These are phyloP conservation scores for Monosporozyma siamensis DNA, from an alignment of 805 yeast genomes.

Conservation along the genomic window DNA sequence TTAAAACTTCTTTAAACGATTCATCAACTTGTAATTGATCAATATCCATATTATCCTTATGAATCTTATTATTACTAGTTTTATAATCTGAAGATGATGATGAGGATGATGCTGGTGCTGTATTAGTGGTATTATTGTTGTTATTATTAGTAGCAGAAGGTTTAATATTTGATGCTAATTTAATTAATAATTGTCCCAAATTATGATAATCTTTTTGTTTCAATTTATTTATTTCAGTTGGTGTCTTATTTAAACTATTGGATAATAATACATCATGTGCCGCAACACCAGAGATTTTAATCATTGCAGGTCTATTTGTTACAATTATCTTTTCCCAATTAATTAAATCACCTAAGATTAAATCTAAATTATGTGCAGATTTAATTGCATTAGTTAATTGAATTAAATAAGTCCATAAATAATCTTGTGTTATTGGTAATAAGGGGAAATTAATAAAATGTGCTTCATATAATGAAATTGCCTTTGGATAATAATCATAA, in stretches of 20 bases:
- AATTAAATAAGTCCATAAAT: slow-evolving; percentile 65
- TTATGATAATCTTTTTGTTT: slow-evolving; percentile 48
- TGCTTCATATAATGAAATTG: slow-evolving; percentile 59
- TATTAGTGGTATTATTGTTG: not conserved
- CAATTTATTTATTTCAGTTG: slow-evolving; percentile 15
- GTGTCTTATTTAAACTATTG: not conserved
- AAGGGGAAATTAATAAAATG: slow-evolving; percentile 40
- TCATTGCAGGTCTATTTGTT: slow-evolving; percentile 55
- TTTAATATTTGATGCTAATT: slow-evolving; percentile 23
- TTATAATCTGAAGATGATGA: slow-evolving; percentile 2
- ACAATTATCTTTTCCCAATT: slow-evolving; percentile 63
- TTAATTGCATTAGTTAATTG: slow-evolving; percentile 66
- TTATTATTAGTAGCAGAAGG: too few species aligned
- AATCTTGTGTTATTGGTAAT: slow-evolving; percentile 43
- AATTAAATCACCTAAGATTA: slow-evolving; percentile 44
- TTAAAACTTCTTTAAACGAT: slow-evolving; percentile 37
- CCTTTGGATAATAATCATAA: slow-evolving; percentile 77
- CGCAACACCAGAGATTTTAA: slow-evolving; percentile 65
- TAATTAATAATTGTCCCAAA: slow-evolving; percentile 44
- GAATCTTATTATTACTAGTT: not conserved
- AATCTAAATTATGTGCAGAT: slow-evolving; percentile 53
- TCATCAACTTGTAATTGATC: slow-evolving; percentile 30
- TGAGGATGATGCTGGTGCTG: slow-evolving; percentile 4
- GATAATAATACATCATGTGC: slow-evolving; percentile 49
- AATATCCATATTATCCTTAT: slow-evolving; percentile 1